Percentiles rank a stretch among this genome's conserved stretches.
Evolutionary conservation across 78 protist genomes (phyloP).

Genomic region (Dictyostelium firmibasis): DNA sequence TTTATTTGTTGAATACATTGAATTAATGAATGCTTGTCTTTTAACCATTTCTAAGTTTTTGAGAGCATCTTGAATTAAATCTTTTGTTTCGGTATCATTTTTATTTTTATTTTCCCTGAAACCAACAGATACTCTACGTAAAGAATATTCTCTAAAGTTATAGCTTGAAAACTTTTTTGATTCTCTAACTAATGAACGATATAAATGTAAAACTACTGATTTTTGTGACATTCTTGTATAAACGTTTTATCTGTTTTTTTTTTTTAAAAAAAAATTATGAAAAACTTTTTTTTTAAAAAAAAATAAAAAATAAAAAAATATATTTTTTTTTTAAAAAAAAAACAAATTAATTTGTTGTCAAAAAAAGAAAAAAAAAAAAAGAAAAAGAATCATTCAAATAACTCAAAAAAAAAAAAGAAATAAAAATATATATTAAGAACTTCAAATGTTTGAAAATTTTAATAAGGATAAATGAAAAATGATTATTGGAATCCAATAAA

Average conservation of each 20-base stretch:
- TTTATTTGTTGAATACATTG: slow-evolving; percentile 26
- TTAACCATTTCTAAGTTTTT: slow-evolving; percentile 13
- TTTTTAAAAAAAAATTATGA: too few species aligned
- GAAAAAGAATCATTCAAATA: too few species aligned
- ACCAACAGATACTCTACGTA: slow-evolving; percentile 25
- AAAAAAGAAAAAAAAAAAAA: too few species aligned
- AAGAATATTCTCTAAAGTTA: slow-evolving; percentile 52
- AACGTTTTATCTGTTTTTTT: not conserved
- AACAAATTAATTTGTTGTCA: too few species aligned
- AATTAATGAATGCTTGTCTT: slow-evolving; percentile 50
- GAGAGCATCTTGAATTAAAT: not conserved
- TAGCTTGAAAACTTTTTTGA: slow-evolving; percentile 41
- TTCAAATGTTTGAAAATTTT: too few species aligned
- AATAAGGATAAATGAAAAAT: too few species aligned
- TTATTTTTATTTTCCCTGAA: slow-evolving; percentile 46
- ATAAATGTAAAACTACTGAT: slow-evolving; percentile 8
- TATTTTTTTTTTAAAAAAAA: too few species aligned
- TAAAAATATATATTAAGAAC: too few species aligned
- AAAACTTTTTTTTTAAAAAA: not conserved
- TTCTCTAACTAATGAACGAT: slow-evolving; percentile 5
- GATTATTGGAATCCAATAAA: too few species aligned
- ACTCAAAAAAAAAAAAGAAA: too few species aligned
- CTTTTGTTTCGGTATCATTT: not conserved
- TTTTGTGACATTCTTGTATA: not conserved
- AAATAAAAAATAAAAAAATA: too few species aligned